These are phyloP conservation scores for Xylaria sp. DNA, from an alignment of 2,329 filamentous ascomycete genomes.

Conservation along the genomic window DNA sequence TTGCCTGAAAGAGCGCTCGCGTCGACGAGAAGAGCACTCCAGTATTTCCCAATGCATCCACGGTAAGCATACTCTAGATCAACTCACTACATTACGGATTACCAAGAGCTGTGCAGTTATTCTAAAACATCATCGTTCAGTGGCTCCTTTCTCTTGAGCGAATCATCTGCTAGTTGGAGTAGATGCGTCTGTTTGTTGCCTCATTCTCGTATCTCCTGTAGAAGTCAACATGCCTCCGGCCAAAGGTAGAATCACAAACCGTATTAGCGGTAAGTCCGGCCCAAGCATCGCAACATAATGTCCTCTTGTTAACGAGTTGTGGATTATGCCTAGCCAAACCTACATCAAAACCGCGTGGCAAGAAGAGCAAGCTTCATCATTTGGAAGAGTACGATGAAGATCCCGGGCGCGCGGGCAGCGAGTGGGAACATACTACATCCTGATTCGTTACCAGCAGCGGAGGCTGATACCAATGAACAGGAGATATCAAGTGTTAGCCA, in stretches of 20 bases:
- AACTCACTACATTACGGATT: no score
- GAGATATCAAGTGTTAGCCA: conserved; percentile 36
- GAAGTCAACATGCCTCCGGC: conserved; percentile 14
- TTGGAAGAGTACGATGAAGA: conserved; percentile 41
- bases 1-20: no score
- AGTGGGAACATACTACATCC: conserved; percentile 26
- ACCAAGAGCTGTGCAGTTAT: no score
- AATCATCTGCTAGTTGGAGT: no score
- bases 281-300: neutral
- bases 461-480: conserved; percentile 22
- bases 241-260: neutral
- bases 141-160: no score
- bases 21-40: no score
- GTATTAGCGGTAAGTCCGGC: conserved; percentile 15
- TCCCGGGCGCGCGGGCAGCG: conserved; percentile 34
- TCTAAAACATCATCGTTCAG: no score
- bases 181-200: neutral
- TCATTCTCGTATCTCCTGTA: neutral
- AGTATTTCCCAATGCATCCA: no score
- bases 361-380: conserved; percentile 33
- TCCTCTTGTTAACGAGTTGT: neutral
- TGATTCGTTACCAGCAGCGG: neutral
- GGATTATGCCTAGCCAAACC: conserved; percentile 22
- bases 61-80: no score
- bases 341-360: conserved; percentile 16